These are phyloP conservation scores for Claviceps paspali DNA, from an alignment of 2,329 filamentous ascomycete genomes.

Conservation along the genomic window DNA sequence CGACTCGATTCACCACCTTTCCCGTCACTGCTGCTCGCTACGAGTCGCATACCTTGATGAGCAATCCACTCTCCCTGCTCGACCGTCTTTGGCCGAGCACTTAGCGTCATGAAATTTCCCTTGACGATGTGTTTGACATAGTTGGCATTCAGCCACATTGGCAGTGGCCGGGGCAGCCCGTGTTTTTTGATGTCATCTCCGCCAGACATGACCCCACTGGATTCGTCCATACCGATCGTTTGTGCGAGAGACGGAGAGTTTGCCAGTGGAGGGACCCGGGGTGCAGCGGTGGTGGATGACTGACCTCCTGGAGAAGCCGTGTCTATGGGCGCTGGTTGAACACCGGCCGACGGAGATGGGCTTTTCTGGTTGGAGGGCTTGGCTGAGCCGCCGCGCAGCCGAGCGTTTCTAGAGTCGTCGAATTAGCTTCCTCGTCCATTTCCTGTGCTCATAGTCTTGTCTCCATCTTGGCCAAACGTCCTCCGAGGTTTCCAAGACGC, in stretches of 20 bases:
- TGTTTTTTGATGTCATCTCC: slow-evolving; percentile 44
- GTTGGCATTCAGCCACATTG: slow-evolving; percentile 59
- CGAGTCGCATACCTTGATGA: slow-evolving; percentile 57
- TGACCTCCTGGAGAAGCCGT: slow-evolving; percentile 31
- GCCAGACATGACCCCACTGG: slow-evolving; percentile 29
- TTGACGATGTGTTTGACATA: slow-evolving; percentile 82
- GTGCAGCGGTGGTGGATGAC: slow-evolving; percentile 35
- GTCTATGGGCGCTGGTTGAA: slow-evolving; percentile 28
- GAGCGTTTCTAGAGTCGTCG: slow-evolving; percentile 32
- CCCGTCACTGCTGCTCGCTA: neutral
- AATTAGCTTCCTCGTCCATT: slow-evolving; percentile 11
- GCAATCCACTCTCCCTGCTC: slow-evolving; percentile 93
- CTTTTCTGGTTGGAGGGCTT: slow-evolving; percentile 38
- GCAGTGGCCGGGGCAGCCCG: slow-evolving; percentile 50
- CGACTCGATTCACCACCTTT: neutral
- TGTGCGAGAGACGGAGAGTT: slow-evolving; percentile 49
- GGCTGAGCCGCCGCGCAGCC: slow-evolving; percentile 39
- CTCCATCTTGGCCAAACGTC: neutral
- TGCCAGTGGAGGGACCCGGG: slow-evolving; percentile 45
- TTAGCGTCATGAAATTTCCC: slow-evolving; percentile 93
- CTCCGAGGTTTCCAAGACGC: neutral
- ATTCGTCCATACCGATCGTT: slow-evolving; percentile 53
- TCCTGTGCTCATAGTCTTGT: neutral
- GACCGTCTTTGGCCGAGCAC: slow-evolving; percentile 81
- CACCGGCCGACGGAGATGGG: slow-evolving; percentile 31